Percentiles rank a stretch among this genome's conserved stretches.
phyloP scores from a whole-genome alignment of 2,329 filamentous ascomycete genomes.

The Myriangium duriaei region DNA sequence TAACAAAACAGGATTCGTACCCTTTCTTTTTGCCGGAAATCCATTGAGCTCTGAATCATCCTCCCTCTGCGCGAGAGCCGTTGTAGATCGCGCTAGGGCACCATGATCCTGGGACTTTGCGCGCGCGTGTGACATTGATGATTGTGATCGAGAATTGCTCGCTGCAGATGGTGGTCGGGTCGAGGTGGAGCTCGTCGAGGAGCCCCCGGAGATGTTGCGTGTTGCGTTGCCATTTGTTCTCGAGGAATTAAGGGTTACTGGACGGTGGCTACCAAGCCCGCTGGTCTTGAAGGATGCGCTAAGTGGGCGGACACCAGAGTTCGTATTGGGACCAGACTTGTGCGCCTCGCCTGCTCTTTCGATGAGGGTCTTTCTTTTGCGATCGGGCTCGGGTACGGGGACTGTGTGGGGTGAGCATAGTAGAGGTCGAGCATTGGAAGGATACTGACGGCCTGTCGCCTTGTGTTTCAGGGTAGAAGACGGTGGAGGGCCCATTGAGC shows the following conservation, averaged over 20 bases:
- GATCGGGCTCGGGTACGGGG: slow-evolving; percentile 29
- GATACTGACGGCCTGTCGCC: slow-evolving; percentile 34
- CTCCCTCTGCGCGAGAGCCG: slow-evolving; percentile 15
- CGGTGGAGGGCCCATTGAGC: slow-evolving; percentile 30
- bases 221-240: slow-evolving; percentile 13
- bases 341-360: slow-evolving; percentile 34
- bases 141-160: slow-evolving; percentile 11
- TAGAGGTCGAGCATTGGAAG: slow-evolving; percentile 13
- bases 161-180: slow-evolving; percentile 12
- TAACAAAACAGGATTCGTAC: slow-evolving; percentile 34
- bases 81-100: slow-evolving; percentile 5
- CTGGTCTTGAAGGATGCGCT: slow-evolving; percentile 10
- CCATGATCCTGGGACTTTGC: slow-evolving; percentile 13
- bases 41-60: slow-evolving; percentile 23
- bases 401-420: slow-evolving; percentile 26
- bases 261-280: slow-evolving; percentile 4
- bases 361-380: slow-evolving; percentile 39
- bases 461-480: slow-evolving; percentile 35
- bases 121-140: slow-evolving; percentile 16
- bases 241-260: slow-evolving; percentile 11
- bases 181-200: slow-evolving; percentile 6
- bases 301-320: slow-evolving; percentile 8
- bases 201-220: slow-evolving; percentile 16
- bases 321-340: slow-evolving; percentile 3
- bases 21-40: slow-evolving; percentile 35